These are phyloP conservation scores for Ephemerocybe angulata DNA, from an alignment of 768 basidiomycete species.

Conservation along the genomic window DNA sequence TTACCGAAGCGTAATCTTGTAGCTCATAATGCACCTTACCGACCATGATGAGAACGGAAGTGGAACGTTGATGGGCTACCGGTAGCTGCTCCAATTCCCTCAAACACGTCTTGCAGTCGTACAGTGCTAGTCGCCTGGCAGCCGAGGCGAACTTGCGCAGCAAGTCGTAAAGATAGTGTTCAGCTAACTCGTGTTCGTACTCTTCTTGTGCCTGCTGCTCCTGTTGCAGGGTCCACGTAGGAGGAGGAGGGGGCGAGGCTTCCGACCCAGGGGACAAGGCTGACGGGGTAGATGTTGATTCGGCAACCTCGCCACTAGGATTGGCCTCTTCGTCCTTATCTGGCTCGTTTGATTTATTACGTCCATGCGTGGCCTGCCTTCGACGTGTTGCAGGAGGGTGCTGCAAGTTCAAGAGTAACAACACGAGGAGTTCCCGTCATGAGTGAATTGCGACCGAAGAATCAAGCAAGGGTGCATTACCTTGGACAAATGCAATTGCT, in stretches of 20 bases:
- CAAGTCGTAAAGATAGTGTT: constrained; percentile 78
- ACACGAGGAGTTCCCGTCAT: constrained; percentile 9
- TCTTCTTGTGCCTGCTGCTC: constrained; percentile 71
- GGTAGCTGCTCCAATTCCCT: constrained; percentile 77
- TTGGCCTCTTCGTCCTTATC: constrained; percentile 66
- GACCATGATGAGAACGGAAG: constrained; percentile 77
- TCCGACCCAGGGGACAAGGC: constrained; percentile 63
- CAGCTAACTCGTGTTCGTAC: constrained; percentile 70
- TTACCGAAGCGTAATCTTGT: constrained; percentile 83
- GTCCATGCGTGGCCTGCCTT: constrained; percentile 49
- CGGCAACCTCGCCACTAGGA: constrained; percentile 44
- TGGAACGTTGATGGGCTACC: constrained; percentile 63
- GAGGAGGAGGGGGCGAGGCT: constrained; percentile 54
- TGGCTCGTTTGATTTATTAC: constrained; percentile 63
- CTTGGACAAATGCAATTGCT: constrained; percentile 51
- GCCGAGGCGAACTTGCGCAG: constrained; percentile 81
- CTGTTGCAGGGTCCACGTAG: constrained; percentile 57
- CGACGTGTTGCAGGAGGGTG: constrained; percentile 37
- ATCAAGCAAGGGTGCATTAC: constrained; percentile 30
- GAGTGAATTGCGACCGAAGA: neutral
- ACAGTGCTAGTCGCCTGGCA: constrained; percentile 67
- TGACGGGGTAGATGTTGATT: constrained; percentile 61
- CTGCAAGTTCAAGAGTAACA: constrained; percentile 10
- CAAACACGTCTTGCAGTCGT: constrained; percentile 72
- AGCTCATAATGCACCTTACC: constrained; percentile 89